These are phyloP conservation scores for Metschnikowia santaceciliae DNA, from an alignment of 805 yeast genomes.

Conservation along the genomic window DNA sequence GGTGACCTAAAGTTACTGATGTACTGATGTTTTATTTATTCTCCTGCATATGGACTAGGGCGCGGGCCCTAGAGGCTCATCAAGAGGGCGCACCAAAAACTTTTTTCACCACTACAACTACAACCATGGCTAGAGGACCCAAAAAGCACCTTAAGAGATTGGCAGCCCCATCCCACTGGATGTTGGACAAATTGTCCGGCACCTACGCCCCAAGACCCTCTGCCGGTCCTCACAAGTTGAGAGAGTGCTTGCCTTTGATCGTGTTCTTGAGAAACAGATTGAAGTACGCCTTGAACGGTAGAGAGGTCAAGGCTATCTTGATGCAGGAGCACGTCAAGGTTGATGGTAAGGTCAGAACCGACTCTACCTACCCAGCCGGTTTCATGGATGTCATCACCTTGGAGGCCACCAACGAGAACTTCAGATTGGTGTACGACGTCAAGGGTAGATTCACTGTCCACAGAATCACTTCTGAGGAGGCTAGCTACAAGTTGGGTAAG, in stretches of 20 bases:
- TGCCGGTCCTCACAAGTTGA: conserved; percentile 34
- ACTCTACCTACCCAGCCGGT: conserved; percentile 31
- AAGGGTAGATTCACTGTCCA: conserved; percentile 99
- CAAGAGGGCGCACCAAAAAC: conserved; percentile 5
- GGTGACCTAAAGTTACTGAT: too few species aligned
- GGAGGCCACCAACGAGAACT: conserved; percentile 54
- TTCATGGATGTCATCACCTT: conserved; percentile 31
- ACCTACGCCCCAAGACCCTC: conserved; percentile 35
- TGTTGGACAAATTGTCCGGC: conserved; percentile 37
- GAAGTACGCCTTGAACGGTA: conserved; percentile 33
- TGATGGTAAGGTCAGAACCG: conserved; percentile 33
- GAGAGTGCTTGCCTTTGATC: conserved; percentile 32
- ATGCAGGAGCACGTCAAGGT: conserved; percentile 33
- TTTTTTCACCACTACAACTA: conserved; percentile 15
- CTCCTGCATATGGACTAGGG: neutral
- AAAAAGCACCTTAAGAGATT: conserved; percentile 36
- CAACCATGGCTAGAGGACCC: conserved; percentile 70
- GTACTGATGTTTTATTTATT: too few species aligned
- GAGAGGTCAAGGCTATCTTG: conserved; percentile 33
- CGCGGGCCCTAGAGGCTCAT: conserved; percentile 7
- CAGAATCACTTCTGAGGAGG: conserved; percentile 99
- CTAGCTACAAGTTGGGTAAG: conserved; percentile 95
- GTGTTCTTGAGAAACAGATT: conserved; percentile 33
- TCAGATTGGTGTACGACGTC: conserved; percentile 97
- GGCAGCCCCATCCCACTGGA: conserved; percentile 38